A percentile compares a stretch with the other conserved stretches of the same genome.
These are phyloP conservation scores for Wickerhamiella vanderwaltii DNA, from an alignment of 805 yeast species.

Conservation along the genomic window DNA sequence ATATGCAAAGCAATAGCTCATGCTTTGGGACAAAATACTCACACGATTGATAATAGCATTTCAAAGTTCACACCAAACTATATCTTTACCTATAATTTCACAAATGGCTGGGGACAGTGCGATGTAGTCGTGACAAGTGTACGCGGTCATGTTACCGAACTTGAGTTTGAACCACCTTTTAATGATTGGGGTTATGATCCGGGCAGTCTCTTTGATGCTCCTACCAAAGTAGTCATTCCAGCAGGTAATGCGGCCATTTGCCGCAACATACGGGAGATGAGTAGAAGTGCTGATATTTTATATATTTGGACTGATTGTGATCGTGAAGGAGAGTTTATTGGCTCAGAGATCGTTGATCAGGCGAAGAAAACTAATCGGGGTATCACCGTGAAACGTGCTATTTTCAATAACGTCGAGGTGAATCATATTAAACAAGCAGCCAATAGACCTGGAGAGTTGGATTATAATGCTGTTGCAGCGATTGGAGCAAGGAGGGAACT, in stretches of 20 bases:
- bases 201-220: constrained; percentile 58
- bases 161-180: constrained; percentile 51
- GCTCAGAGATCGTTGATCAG: constrained; percentile 65
- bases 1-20: constrained; percentile 75
- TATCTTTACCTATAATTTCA: constrained; percentile 55
- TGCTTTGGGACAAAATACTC: constrained; percentile 64
- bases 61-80: constrained; percentile 66
- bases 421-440: constrained; percentile 68
- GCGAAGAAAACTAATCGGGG: constrained; percentile 43
- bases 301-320: constrained; percentile 99
- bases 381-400: constrained; percentile 57
- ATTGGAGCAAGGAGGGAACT: constrained; percentile 77
- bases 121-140: constrained; percentile 87
- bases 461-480: constrained; percentile 63
- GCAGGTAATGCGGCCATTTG: constrained; percentile 38
- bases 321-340: constrained; percentile 90
- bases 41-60: constrained; percentile 35
- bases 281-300: constrained; percentile 44
- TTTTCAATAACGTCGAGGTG: constrained; percentile 76
- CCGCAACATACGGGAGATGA: constrained; percentile 55
- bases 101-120: constrained; percentile 47
- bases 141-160: constrained; percentile 64
- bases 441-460: constrained; percentile 46
- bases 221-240: constrained; percentile 35
- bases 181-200: constrained; percentile 60